phyloP scores from a whole-genome alignment of 768 basidiomycete genomes.

The Macrolepiota albuminosa region DNA sequence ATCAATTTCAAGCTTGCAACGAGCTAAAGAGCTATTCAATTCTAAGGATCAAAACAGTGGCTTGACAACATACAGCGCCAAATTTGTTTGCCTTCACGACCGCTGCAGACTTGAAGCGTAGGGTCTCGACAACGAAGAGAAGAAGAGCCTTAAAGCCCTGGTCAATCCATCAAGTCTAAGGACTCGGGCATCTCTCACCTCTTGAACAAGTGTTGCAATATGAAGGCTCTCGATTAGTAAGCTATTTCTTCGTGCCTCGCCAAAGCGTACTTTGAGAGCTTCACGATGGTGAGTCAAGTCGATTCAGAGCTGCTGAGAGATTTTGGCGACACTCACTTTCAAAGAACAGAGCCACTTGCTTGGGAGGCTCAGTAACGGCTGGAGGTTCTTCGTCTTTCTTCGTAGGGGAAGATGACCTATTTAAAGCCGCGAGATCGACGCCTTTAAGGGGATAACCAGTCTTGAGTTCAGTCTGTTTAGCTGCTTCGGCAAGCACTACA shows the following conservation, averaged over 20 bases:
- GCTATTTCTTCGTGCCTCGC: conserved; percentile 31
- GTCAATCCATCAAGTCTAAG: conserved; percentile 3
- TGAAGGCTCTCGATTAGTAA: conserved; percentile 63
- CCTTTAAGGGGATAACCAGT: conserved; percentile 66
- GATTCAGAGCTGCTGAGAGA: background rate
- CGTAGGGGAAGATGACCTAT: conserved; percentile 35
- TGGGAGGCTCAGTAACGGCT: conserved; percentile 56
- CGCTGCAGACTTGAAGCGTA: conserved; percentile 68
- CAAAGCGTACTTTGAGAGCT: conserved; percentile 58
- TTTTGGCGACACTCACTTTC: conserved; percentile 37
- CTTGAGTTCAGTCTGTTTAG: conserved; percentile 67
- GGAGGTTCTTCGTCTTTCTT: conserved; percentile 76
- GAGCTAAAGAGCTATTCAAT: conserved; percentile 37
- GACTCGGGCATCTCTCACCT: conserved; percentile 35
- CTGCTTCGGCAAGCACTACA: conserved; percentile 69
- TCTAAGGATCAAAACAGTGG: background rate
- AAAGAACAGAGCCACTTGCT: conserved; percentile 52
- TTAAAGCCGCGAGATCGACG: conserved; percentile 43
- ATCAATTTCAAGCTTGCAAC: conserved; percentile 62
- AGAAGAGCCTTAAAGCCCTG: conserved; percentile 56
- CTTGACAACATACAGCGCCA: conserved; percentile 49
- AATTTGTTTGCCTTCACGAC: conserved; percentile 72
- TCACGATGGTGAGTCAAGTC: background rate
- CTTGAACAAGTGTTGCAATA: conserved; percentile 68
- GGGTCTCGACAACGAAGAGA: conserved; percentile 61